These are phyloP conservation scores for Dioscorea dumetorum DNA, from an alignment of 106 monocot genomes.

Conservation along the genomic window DNA sequence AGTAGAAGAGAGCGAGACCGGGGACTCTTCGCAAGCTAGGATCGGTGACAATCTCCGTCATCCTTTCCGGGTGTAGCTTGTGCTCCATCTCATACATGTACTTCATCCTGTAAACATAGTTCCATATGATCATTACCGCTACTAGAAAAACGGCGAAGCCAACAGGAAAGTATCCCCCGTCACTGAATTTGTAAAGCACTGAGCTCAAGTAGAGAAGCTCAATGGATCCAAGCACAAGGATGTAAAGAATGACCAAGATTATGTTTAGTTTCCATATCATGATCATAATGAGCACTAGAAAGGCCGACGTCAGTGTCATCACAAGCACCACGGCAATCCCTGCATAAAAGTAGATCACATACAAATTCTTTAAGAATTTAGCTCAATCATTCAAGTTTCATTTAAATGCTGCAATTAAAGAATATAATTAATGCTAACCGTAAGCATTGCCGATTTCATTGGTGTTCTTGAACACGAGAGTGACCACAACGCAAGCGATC, in stretches of 20 bases:
- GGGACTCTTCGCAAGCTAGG: conserved; percentile 12
- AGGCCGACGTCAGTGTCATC: conserved; percentile 21
- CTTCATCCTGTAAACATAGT: conserved; percentile 21
- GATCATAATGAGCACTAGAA: conserved; percentile 26
- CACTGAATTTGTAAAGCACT: conserved; percentile 26
- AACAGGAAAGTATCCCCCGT: conserved; percentile 32
- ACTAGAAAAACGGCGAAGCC: conserved; percentile 16
- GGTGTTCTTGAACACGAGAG: conserved; percentile 3
- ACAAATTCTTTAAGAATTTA: neutral
- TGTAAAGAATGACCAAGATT: conserved; percentile 9
- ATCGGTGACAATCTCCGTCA: neutral
- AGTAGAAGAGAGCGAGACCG: conserved; percentile 35
- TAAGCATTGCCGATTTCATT: conserved; percentile 12
- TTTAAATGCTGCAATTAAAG: neutral
- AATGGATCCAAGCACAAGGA: conserved; percentile 4
- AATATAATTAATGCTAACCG: neutral
- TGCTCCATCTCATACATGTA: conserved; percentile 24
- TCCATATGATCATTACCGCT: conserved; percentile 25
- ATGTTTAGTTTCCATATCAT: conserved; percentile 27
- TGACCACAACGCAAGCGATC: conserved; percentile 3
- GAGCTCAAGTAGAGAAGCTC: conserved; percentile 31
- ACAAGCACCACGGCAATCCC: conserved; percentile 30
- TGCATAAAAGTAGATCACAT: neutral
- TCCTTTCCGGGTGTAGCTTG: conserved; percentile 4
- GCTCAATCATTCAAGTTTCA: too few species aligned